Base-by-base conservation (phyloP, 2,329 filamentous ascomycete genomes). In the Scytalidium lignicola region DNA sequence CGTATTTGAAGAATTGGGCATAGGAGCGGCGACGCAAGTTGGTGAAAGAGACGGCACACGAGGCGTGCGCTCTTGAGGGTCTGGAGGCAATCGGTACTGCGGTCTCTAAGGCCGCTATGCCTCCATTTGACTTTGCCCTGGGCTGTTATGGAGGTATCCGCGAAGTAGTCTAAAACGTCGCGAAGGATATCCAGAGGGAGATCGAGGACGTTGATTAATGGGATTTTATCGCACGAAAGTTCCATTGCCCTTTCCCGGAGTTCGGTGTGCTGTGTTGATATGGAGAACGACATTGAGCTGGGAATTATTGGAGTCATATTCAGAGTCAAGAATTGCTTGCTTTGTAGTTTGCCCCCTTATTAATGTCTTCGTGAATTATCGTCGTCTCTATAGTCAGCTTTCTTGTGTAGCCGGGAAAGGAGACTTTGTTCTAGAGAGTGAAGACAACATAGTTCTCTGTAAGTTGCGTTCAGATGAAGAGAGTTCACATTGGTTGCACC, bases 101-200 rank as follows among this genome's bases (percentile, higher is more conserved):
- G 9, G 3, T n/a, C 20, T 20, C 28, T 17, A 13, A 37, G 32
- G 12, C 4, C 32, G 32, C 7, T 13, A 37, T 37, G 13, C 26
- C 12, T 13, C 32, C 23, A 26, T 26, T 26, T 26, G 10, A 37
- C 32, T 37, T 5, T 37, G 15, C 15, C 32, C 32, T 37, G 7
- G 26, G 26, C 7, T 28, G 26, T 37, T 37, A 9, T 37, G 32
- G 12, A 17, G 15, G 32, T 13, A n/a, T 39, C 18, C 19, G 12
- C 5, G 28, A 46, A 23, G 18, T 21, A 12, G 29, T 23, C 44
- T 13, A 46, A 47, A 47, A 47, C 22, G 19, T 12, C 10, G 15
- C 13, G 19, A 9, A 47, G 32, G 45, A 47, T 41, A 47, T 47
- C 45, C n/a, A 41, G 12, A 17, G 45, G 45, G 15, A 47, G 45